Base-by-base conservation (phyloP, 345 rosid genomes). In the Pistacia vera region DNA sequence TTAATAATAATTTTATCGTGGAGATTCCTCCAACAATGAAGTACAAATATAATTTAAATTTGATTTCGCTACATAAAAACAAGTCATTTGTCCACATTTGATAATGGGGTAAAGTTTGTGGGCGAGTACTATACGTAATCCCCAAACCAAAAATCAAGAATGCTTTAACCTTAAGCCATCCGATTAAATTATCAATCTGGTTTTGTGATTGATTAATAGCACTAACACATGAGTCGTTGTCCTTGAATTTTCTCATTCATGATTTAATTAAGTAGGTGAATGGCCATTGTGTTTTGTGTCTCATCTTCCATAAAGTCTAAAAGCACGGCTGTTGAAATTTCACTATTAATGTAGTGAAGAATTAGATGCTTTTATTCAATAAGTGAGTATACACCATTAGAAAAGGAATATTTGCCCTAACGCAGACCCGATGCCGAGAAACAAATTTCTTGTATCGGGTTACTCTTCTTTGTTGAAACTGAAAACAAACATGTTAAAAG, bases 121-220 rank as follows among this genome's bases (percentile, higher is more conserved):
- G 18, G 8, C 41, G 38, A 18, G 18, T 5, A 18, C 33, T 16
- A 35, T 16, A 35, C 36, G 66, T 2, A 63, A 63, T 33, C n/a
- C 66, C 66, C 18, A 35, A 5, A 12, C 25, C 54, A 41, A 18
- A 36, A 71, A 41, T 77, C 48, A 28, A 41, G 52, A 17, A 63
- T 44, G 80, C 75, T 77, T 71, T 18, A 30, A 70, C 46, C 57
- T 13, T 20, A 75, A 33, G 79, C 73, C 73, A 59, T 38, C 48
- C 5, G 38, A 63, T 63, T n/a, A 63, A 61, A 35, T 4, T 63
- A 9, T 14, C 46, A 12, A 18, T 18, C 11, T 8, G 36, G 1
- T 2, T 59, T 56, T 1, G 9, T 5, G 3, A 56, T 56, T 0
- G 20, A 18, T 30, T 30, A 30, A 30, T 30, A 1, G 8, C 8